Evolutionary conservation across 1,284 basidiomycete species (phyloP), one percentile per base, ranked within the genome.

Genomic region (Wolfiporia cocos): DNA sequence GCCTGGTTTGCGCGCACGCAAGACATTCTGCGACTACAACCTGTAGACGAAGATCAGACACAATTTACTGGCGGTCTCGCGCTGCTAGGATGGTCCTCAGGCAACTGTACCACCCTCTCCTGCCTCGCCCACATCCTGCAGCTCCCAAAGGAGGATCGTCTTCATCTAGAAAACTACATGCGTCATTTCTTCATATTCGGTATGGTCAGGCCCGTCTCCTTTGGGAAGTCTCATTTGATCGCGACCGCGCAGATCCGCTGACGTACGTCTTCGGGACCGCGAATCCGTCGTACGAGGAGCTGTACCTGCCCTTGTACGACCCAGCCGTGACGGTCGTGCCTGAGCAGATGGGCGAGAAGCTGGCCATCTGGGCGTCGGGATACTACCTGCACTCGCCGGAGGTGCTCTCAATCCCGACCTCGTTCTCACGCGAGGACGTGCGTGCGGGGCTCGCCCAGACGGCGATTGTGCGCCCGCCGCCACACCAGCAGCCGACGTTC

Each of bases 81-180:
- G 11, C 7, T 53, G 2, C 26, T 51, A 1, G 46, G 44, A 9
- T 53, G 51, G 51, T 53, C 51, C 17, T 26, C 30, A 18, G 44
- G 47, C 5, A 49, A 43, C 23, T 21, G 28, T 9, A 28, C 40
- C 12, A 30, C 40, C 2, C 20, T 49, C 10, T 46, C 51, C 5
- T 43, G 50, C 18, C 31, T 53, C 9, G 47, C 42, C 14, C 34
- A 45, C 34, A 47, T 46, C 2, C 33, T 39, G 1, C 31, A 24
- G 11, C 35, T 53, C 2, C 37, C 44, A 3, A 24, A 32, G 22
- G 28, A 39, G n/a, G 28, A 33, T 14, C 33, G 31, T 23, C 23
- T 30, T 4, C n/a, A 40, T 5, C 34, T 53, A 2, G 45, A 37
- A 5, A 11, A 10, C 5, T 49, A 51, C 39, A 28, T 53, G 20